Evolutionary conservation across 2,329 filamentous ascomycete species (phyloP), one percentile per base, ranked within the genome.

Genomic region (Beauveria australis): DNA sequence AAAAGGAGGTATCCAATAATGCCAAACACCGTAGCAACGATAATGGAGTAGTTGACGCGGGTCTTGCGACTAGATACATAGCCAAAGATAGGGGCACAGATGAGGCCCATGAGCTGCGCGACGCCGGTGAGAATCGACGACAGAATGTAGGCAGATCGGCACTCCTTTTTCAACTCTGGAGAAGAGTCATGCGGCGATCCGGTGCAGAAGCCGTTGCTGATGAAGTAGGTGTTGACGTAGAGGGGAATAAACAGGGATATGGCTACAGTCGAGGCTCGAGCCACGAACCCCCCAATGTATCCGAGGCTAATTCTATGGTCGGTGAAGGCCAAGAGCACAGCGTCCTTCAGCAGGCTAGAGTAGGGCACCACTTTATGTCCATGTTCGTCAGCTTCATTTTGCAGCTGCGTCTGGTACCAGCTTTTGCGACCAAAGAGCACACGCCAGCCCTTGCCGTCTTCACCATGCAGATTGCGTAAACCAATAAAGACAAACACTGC

Each of bases 191-290:
- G 78, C 1, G 85, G 85, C 0, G 81, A 82, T 18, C 83, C 84
- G 46, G 85, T 81, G 75, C 94, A 97, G 65, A 89, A 88, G 2
- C 91, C 92, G 58, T 88, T 88, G 53, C 79, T 78, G 64, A 93
- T 89, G 73, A 93, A 97, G 73, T 91, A 96, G 26, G 91, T 87
- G 71, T 97, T 97, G 67, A 97, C 86, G 70, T 89, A 95, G 2
- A 99, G 82, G 0, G 94, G 94, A 59, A 99, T 89, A 75, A 97
- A 99, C 6, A 97, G 83, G 0, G 91, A 95, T 65, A 99, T 96
- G 57, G 90, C 93, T 5, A 99, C 94, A 0, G 92, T 96, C 0
- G 92, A 97, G 8, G 94, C 92, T 60, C 94, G 86, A 10, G 92
- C 93, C 2, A 99, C 93, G 68, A 97, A 97, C 1, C 94, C 94